Conservation (phyloP, 1,139 yeast genomes). For the Candida sp. region DNA sequence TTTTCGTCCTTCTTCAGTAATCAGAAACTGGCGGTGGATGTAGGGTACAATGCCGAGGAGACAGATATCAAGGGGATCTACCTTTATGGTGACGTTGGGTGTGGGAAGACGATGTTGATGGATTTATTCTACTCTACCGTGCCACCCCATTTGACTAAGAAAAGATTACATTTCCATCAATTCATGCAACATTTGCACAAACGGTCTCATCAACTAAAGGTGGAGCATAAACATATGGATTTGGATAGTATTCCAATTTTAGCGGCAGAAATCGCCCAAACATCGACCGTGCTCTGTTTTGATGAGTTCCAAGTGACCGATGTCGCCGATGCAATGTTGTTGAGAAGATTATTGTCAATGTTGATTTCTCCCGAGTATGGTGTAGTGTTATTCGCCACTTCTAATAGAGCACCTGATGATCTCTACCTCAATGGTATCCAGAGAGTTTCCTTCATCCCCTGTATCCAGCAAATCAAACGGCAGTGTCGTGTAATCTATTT, state of each 20-base stretch:
- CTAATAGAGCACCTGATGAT: constrained; percentile 94
- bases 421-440: constrained; percentile 92
- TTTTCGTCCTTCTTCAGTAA: constrained; percentile 31
- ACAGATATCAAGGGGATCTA: constrained; percentile 72
- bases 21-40: constrained; percentile 7
- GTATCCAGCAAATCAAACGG: constrained; percentile 74
- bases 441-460: constrained; percentile 86
- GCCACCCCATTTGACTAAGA: constrained; percentile 72
- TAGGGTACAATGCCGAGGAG: constrained; percentile 14
- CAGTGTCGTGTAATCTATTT: constrained; percentile 75
- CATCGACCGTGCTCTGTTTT: constrained; percentile 79
- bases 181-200: constrained; percentile 95
- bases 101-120: constrained; percentile 98
- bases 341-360: constrained; percentile 68
- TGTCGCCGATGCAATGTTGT: constrained; percentile 97
- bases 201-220: constrained; percentile 73
- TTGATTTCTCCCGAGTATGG: constrained; percentile 70
- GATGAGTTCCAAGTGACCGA: constrained; percentile 97
- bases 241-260: constrained; percentile 81
- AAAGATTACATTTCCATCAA: constrained; percentile 89
- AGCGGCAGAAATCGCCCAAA: constrained; percentile 78
- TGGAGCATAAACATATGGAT: constrained; percentile 53
- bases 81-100: constrained; percentile 95
- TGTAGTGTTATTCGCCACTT: constrained; percentile 84
- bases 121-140: constrained; percentile 86